Evolutionary conservation across 768 basidiomycete genomes (phyloP).

Genomic region (Mycena indigotica): DNA sequence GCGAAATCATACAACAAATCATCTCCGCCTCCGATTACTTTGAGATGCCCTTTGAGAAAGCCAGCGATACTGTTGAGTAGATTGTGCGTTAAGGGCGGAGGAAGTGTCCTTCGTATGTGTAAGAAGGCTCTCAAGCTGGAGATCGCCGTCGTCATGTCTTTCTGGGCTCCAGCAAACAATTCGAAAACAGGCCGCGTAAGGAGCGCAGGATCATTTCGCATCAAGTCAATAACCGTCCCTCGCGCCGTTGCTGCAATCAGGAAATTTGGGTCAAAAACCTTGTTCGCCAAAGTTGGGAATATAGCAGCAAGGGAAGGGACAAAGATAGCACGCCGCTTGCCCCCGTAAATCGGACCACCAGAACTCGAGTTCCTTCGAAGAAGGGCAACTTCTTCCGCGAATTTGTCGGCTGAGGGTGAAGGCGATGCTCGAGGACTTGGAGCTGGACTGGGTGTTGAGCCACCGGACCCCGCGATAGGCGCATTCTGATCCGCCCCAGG

Average conservation of each 20-base stretch:
- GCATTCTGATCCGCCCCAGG: conserved; percentile 26
- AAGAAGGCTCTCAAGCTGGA: conserved; percentile 57
- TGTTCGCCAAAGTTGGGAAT: conserved; percentile 54
- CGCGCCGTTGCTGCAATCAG: conserved; percentile 59
- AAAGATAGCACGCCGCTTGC: conserved; percentile 68
- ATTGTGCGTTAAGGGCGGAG: conserved; percentile 65
- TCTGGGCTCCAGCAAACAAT: conserved; percentile 52
- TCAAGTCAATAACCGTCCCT: conserved; percentile 58
- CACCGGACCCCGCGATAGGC: conserved; percentile 2
- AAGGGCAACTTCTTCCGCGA: conserved; percentile 36
- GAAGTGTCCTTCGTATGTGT: conserved; percentile 56
- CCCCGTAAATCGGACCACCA: conserved; percentile 43
- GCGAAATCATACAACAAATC: conserved; percentile 57
- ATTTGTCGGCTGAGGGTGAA: conserved; percentile 23
- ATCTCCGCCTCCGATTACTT: conserved; percentile 43
- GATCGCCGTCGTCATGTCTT: conserved; percentile 50
- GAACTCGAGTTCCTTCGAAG: conserved; percentile 61
- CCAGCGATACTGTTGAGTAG: conserved; percentile 74
- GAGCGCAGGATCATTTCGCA: conserved; percentile 76
- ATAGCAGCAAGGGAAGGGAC: conserved; percentile 59
- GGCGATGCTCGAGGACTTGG: conserved; percentile 35
- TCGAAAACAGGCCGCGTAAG: conserved; percentile 66
- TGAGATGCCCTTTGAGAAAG: conserved; percentile 51
- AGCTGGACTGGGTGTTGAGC: conserved; percentile 31
- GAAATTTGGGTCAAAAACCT: conserved; percentile 57